Evolutionary conservation across 129 eudicot species (phyloP).

Genomic region (Helianthus annuus): DNA sequence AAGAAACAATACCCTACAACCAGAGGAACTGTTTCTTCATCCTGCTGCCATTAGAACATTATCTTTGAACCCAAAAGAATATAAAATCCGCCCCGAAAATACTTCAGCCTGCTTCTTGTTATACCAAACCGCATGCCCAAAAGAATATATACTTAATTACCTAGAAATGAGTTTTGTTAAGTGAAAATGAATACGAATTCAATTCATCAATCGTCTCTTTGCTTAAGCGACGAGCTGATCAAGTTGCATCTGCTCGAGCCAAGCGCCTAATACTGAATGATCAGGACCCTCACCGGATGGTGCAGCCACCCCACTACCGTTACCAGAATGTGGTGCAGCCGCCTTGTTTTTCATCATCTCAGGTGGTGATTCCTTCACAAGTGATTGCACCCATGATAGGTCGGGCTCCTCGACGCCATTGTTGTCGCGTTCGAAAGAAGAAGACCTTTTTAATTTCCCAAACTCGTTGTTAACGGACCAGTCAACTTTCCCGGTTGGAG

Average conservation of each 20-base stretch:
- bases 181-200: conserved; percentile 37
- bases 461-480: conserved; percentile 60
- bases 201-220: conserved; percentile 11
- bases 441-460: conserved; percentile 41
- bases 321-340: conserved; percentile 43
- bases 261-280: conserved; percentile 84
- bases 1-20: conserved; percentile 31
- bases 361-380: conserved; percentile 90
- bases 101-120: conserved; percentile 17
- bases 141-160: conserved; percentile 45
- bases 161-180: conserved; percentile 33
- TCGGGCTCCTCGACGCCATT: conserved; percentile 81
- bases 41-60: conserved; percentile 31
- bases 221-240: conserved; percentile 83
- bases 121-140: conserved; percentile 40
- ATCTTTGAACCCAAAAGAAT: conserved; percentile 45
- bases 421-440: conserved; percentile 46
- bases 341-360: conserved; percentile 77
- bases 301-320: conserved; percentile 32
- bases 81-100: conserved; percentile 27
- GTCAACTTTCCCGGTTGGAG: conserved; percentile 63
- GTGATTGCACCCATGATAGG: conserved; percentile 91
- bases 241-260: conserved; percentile 97
- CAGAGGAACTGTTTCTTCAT: conserved; percentile 14
- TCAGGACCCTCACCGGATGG: conserved; percentile 78